Evolutionary conservation across 768 basidiomycete genomes (phyloP), one percentile per base, ranked within the genome.

Genomic region (Saitozyma sp.): DNA sequence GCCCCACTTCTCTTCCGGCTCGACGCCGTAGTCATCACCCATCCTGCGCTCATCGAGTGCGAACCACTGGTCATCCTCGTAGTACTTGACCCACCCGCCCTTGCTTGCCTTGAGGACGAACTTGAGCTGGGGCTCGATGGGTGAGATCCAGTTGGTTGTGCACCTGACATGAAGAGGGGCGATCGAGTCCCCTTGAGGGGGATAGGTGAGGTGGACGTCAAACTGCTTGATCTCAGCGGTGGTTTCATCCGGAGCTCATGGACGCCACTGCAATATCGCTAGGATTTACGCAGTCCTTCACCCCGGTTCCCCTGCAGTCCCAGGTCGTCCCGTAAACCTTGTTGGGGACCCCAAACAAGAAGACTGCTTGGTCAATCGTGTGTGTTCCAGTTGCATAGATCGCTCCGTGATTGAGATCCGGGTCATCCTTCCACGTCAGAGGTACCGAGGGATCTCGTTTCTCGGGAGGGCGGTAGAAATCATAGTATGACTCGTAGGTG

Each of bases 321-420:
- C 63, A 65, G 29, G 52, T 57, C 49, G 64, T 63, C n/a, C 64
- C 59, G 9, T 87, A 88, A 37, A 93, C 78, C 60, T 79, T 85
- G 40, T 83, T 73, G 0, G 92, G 91, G 52, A 85, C 82, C 43
- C 91, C 92, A 72, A 92, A 92, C 49, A 92, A 83, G 10, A 82
- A 81, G 39, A 92, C 80, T 6, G 85, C 83, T 77, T 92, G 90
- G 80, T 92, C 90, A 66, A 92, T 85, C 67, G 91, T 82, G 76
- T 93, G 90, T 8, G 88, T 80, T 6, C 89, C 91, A 17, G 92
- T 83, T 75, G 92, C 90, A 75, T 86, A 93, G 2, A 86, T 85
- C 37, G 85, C 82, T 92, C 92, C 91, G 93, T 0, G 48, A n/a
- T n/a, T n/a, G n/a, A n/a, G n/a, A n/a, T n/a, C n/a, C n/a, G n/a